These are phyloP conservation scores for Fragaria iinumae DNA, from an alignment of 306 rosid species.

Conservation along the genomic window DNA sequence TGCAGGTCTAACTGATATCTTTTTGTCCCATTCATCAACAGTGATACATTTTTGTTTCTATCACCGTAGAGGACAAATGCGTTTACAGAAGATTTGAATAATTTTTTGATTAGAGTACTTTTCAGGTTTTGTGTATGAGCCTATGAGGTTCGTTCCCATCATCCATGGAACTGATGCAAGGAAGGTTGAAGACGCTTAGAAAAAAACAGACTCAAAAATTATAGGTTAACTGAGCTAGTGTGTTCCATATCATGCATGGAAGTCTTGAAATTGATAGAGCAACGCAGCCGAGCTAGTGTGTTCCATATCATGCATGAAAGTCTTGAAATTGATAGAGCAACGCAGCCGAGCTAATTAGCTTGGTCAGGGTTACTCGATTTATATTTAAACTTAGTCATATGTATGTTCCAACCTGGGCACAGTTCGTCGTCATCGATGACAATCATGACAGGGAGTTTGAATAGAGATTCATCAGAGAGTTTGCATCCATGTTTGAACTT, in stretches of 20 bases:
- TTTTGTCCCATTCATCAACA: too few relatives aligned
- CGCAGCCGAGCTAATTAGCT: not conserved
- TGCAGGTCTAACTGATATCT: not conserved
- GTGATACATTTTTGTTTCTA: too few relatives aligned
- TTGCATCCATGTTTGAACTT: not conserved
- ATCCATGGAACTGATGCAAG: not conserved
- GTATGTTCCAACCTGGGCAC: not conserved
- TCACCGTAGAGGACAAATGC: not conserved
- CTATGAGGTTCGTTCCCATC: not conserved
- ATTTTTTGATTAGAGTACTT: not conserved
- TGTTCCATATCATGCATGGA: not conserved
- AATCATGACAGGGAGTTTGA: not conserved
- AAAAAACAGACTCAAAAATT: not conserved
- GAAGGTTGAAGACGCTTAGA: not conserved
- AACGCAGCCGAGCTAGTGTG: not conserved
- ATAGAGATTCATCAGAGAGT: not conserved
- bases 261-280: not conserved
- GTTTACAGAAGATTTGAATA: not conserved
- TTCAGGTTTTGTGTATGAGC: not conserved
- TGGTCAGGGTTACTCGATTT: not conserved
- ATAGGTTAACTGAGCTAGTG: not conserved
- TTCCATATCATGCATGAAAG: not conserved
- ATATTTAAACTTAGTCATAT: not conserved
- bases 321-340: not conserved
- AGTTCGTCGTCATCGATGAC: not conserved